phyloP scores from a whole-genome alignment of 1,284 basidiomycete genomes.

The Melampsora americana region DNA sequence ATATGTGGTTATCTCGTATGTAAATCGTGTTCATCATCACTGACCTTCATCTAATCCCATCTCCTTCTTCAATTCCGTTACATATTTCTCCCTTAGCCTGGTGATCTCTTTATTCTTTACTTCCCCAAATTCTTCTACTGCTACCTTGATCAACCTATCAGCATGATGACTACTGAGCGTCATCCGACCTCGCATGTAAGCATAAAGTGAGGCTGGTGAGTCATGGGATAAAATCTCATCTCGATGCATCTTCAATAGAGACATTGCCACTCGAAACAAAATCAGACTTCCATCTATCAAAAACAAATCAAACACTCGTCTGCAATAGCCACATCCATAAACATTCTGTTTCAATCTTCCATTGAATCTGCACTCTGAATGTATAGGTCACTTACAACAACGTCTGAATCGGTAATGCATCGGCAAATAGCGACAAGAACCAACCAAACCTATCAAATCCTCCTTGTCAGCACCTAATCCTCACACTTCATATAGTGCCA shows the following conservation, averaged over 20 bases:
- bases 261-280: conserved; percentile 75
- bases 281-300: conserved; percentile 77
- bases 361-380: too few relatives aligned
- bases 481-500: background rate
- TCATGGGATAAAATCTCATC: conserved; percentile 74
- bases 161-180: conserved; percentile 88
- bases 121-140: conserved; percentile 19
- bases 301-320: conserved; percentile 66
- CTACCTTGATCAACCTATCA: conserved; percentile 79
- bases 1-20: too few relatives aligned
- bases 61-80: conserved; percentile 27
- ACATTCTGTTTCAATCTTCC: background rate
- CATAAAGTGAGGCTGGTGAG: conserved; percentile 80
- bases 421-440: conserved; percentile 94
- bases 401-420: conserved; percentile 84
- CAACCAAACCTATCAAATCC: conserved; percentile 68
- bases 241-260: conserved; percentile 78
- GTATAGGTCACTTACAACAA: conserved; percentile 57
- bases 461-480: background rate
- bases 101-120: conserved; percentile 28
- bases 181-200: conserved; percentile 70
- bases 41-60: conserved; percentile 8
- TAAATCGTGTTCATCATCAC: too few relatives aligned
- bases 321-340: conserved; percentile 56
- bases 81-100: conserved; percentile 3